Conservation (phyloP, 352 stramenopile genomes). For the Albugo candida region DNA sequence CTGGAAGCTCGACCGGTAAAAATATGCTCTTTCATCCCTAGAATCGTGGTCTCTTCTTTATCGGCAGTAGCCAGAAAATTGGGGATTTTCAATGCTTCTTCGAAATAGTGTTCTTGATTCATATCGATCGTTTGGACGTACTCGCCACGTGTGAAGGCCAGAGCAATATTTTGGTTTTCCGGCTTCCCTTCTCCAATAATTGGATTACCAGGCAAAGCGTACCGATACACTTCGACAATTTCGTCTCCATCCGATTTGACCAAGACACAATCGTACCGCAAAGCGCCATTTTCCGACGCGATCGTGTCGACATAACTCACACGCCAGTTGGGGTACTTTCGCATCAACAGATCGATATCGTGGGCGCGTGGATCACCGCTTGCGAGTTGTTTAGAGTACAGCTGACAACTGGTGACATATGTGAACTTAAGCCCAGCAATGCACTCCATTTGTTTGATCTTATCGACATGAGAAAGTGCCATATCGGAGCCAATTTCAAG, state of each 20-base stretch:
- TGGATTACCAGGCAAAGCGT: conserved; percentile 72
- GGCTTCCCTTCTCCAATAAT: conserved; percentile 77
- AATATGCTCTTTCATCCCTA: conserved; percentile 80
- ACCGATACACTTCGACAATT: conserved; percentile 78
- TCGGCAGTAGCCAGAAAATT: conserved; percentile 66
- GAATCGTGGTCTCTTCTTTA: conserved; percentile 55
- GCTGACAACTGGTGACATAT: conserved; percentile 77
- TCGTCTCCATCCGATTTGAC: conserved; percentile 59
- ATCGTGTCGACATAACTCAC: conserved; percentile 77
- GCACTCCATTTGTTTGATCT: conserved; percentile 64
- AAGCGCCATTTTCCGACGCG: conserved; percentile 15
- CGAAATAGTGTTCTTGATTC: conserved; percentile 82
- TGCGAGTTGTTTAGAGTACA: conserved; percentile 64
- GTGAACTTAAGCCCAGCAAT: conserved; percentile 77
- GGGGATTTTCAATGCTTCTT: conserved; percentile 76
- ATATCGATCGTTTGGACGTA: conserved; percentile 82
- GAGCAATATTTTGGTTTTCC: conserved; percentile 77
- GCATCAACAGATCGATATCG: conserved; percentile 78
- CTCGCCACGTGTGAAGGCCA: conserved; percentile 72
- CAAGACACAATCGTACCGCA: conserved; percentile 53
- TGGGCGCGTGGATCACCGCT: conserved; percentile 64
- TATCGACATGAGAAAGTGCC: conserved; percentile 39
- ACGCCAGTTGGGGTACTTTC: conserved; percentile 74
- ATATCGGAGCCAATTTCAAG: conserved; percentile 51
- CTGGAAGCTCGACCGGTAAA: conserved; percentile 76